Percentiles rank a stretch among this genome's conserved stretches.
phyloP scores from a whole-genome alignment of 352 stramenopile genomes.

The Globisporangium cystogenes region DNA sequence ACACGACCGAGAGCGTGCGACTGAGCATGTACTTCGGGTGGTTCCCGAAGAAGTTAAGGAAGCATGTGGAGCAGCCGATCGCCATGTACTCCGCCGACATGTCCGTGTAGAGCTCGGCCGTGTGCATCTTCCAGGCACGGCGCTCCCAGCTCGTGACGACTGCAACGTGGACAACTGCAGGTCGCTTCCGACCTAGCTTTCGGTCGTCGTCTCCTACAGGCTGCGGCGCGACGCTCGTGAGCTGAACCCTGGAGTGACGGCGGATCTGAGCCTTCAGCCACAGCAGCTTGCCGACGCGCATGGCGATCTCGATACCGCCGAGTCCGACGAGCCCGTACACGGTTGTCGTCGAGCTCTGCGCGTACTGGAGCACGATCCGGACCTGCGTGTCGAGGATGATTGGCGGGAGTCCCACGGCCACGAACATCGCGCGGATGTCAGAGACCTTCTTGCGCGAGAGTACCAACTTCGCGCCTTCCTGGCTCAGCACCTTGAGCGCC shows the following conservation, averaged over 20 bases:
- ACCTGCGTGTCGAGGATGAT: slow-evolving; percentile 40
- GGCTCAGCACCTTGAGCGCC: slow-evolving; percentile 23
- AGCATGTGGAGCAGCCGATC: slow-evolving; percentile 34
- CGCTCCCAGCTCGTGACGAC: background rate
- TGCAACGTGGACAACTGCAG: background rate
- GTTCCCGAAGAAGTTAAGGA: slow-evolving; percentile 28
- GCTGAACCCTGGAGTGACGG: slow-evolving; percentile 24
- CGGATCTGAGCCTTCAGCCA: slow-evolving; percentile 6
- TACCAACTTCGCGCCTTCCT: slow-evolving; percentile 24
- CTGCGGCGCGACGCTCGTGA: slow-evolving; percentile 12
- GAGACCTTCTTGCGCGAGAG: slow-evolving; percentile 22
- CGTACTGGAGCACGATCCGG: slow-evolving; percentile 23
- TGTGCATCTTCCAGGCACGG: slow-evolving; percentile 8
- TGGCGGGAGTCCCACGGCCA: slow-evolving; percentile 27
- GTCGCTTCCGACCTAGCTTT: background rate
- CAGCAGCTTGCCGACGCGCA: slow-evolving; percentile 18
- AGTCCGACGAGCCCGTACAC: slow-evolving; percentile 18
- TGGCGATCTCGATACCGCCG: slow-evolving; percentile 18
- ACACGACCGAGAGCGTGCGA: background rate
- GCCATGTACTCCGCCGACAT: slow-evolving; percentile 53
- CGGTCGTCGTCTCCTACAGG: background rate
- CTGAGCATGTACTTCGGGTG: slow-evolving; percentile 27
- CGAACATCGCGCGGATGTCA: slow-evolving; percentile 35
- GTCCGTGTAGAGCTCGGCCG: slow-evolving; percentile 29
- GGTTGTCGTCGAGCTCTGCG: slow-evolving; percentile 17